Percentiles rank a stretch among this genome's conserved stretches.
phyloP scores from a whole-genome alignment of 768 basidiomycete species.

The Termitomyces bulborhizus region DNA sequence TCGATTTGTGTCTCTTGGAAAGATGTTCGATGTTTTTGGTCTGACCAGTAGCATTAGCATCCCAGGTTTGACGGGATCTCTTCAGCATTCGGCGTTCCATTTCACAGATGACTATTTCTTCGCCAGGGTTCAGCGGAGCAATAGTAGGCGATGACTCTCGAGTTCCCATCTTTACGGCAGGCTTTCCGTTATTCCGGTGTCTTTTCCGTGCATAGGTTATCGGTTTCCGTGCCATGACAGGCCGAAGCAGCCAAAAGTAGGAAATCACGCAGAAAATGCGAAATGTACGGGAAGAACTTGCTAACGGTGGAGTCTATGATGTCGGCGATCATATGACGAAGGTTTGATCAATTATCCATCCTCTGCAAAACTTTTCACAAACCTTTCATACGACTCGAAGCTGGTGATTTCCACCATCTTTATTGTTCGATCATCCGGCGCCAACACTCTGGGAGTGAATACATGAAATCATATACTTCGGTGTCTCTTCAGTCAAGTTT shows the following conservation, averaged over 20 bases:
- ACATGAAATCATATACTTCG: too few species aligned
- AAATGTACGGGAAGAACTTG: neutral
- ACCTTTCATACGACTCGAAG: too few species aligned
- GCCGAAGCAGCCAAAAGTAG: neutral
- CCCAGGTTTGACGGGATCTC: constrained; percentile 12
- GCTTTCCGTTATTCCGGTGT: neutral
- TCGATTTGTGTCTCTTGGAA: constrained; percentile 10
- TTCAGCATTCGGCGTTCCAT: constrained; percentile 15
- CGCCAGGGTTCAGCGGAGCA: constrained; percentile 8
- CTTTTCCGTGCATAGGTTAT: constrained; percentile 16
- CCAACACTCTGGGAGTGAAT: too few species aligned
- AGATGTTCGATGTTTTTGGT: neutral
- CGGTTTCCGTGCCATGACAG: constrained; percentile 14
- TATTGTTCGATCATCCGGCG: neutral
- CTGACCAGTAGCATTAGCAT: neutral
- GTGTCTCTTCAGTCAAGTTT: neutral
- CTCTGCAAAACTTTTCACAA: too few species aligned
- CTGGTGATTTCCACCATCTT: neutral
- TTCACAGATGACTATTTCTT: constrained; percentile 10
- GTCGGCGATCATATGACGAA: too few species aligned
- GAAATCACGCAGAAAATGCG: neutral
- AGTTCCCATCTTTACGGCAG: neutral
- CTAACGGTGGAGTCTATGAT: too few species aligned
- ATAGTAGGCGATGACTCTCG: constrained; percentile 5
- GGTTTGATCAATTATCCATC: too few species aligned